phyloP scores from a whole-genome alignment of 2,329 filamentous ascomycete genomes.

The Elsinoe fawcettii region DNA sequence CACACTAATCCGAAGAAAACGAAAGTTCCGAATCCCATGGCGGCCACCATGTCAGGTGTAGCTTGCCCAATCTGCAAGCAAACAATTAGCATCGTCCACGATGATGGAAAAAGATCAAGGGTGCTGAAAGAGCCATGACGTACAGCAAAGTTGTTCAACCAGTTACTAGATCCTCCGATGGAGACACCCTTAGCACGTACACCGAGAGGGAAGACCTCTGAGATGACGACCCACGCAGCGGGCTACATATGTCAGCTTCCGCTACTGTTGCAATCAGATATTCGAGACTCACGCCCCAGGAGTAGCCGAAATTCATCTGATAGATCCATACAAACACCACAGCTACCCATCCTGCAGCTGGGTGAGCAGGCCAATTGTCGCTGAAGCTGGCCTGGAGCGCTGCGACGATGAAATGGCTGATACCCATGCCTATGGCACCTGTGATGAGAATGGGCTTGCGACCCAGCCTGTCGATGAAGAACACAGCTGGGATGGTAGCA shows the following conservation, averaged over 20 bases:
- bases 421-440: constrained; percentile 62
- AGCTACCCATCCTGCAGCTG: constrained; percentile 60
- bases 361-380: constrained; percentile 47
- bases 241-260: constrained; percentile 6
- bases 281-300: constrained; percentile 48
- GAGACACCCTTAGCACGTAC: constrained; percentile 64
- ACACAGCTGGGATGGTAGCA: constrained; percentile 55
- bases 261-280: background rate
- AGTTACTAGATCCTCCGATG: constrained; percentile 49
- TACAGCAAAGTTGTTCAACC: constrained; percentile 29
- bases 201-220: constrained; percentile 66
- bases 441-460: constrained; percentile 54
- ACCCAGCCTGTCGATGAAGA: constrained; percentile 57
- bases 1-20: constrained; percentile 62
- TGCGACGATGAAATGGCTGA: constrained; percentile 62
- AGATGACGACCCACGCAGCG: constrained; percentile 53
- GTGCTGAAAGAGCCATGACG: too few species aligned
- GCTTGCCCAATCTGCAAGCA: constrained; percentile 16
- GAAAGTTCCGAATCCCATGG: constrained; percentile 63
- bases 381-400: constrained; percentile 57
- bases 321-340: constrained; percentile 66
- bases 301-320: constrained; percentile 65
- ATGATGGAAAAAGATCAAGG: constrained; percentile 13
- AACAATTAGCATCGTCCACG: too few species aligned
- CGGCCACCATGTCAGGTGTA: constrained; percentile 58